Evolutionary conservation across 306 rosid genomes (phyloP).

Genomic region (Casuarina cunninghamiana): DNA sequence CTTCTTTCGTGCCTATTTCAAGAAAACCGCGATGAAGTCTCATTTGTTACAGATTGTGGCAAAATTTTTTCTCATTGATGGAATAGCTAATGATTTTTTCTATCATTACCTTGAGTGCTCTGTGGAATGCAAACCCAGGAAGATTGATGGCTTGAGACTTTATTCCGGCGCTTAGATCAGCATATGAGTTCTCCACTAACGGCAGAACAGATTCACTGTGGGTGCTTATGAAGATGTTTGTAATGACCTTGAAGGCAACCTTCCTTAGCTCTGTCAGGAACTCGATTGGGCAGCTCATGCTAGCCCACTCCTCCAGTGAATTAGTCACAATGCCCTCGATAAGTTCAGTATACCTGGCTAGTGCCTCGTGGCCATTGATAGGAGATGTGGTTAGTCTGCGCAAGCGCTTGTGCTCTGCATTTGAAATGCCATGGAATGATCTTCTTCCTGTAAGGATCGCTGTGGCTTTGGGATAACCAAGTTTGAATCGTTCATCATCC

Average conservation of each 20-base stretch:
- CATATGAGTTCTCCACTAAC: neutral
- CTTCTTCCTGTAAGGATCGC: neutral
- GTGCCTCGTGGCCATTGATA: constrained; percentile 16
- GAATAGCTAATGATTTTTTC: neutral
- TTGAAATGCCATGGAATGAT: neutral
- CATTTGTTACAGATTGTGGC: too few relatives aligned
- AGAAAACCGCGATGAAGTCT: neutral
- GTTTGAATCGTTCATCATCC: constrained; percentile 21
- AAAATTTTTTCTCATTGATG: too few relatives aligned
- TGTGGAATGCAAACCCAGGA: constrained; percentile 36
- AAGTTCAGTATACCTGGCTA: constrained; percentile 5
- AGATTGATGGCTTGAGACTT: constrained; percentile 1
- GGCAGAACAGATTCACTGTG: neutral
- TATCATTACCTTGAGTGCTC: constrained; percentile 31
- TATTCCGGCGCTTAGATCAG: neutral
- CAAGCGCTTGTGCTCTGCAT: neutral
- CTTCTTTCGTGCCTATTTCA: constrained; percentile 28
- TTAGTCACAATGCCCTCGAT: constrained; percentile 18
- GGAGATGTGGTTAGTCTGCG: constrained; percentile 25
- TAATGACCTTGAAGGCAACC: constrained; percentile 29
- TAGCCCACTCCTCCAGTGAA: constrained; percentile 25
- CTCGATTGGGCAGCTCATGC: constrained; percentile 27
- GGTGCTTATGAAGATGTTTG: constrained; percentile 32
- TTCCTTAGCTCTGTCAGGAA: constrained; percentile 28
- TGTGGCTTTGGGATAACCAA: constrained; percentile 28